A percentile compares a stretch with the other conserved stretches of the same genome.
These are phyloP conservation scores for Leishmania aethiopica DNA, from an alignment of 208 protist genomes.

Conservation along the genomic window DNA sequence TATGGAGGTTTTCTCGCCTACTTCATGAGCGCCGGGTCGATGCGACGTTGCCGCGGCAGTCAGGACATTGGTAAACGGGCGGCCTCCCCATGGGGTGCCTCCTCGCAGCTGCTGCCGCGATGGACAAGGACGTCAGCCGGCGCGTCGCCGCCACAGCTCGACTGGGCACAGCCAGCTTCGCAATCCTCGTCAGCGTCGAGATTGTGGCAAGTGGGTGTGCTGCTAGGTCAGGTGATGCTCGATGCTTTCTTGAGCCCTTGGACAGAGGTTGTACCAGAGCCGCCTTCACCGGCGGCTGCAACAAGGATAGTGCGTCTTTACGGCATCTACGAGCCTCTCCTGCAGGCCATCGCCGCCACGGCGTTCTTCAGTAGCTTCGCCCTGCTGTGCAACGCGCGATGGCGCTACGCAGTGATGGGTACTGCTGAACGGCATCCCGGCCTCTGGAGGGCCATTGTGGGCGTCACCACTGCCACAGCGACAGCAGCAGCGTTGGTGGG, in stretches of 20 bases:
- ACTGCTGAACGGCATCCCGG: conserved; percentile 9
- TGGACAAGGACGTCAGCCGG: not conserved
- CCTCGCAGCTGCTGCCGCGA: not conserved
- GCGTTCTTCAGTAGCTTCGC: conserved; percentile 28
- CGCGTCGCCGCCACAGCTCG: not conserved
- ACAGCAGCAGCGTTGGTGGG: not conserved
- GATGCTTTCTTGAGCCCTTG: conserved; percentile 17
- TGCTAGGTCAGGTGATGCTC: not conserved
- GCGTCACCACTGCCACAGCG: not conserved
- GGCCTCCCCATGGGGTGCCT: not conserved
- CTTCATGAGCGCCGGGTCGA: not conserved
- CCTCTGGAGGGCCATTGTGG: conserved; percentile 14
- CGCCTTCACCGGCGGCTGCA: not conserved
- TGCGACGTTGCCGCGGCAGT: not conserved
- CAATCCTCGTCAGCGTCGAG: not conserved
- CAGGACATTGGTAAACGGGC: not conserved
- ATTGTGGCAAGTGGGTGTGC: not conserved
- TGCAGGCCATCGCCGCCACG: conserved; percentile 25
- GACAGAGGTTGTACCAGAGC: not conserved
- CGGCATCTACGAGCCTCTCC: not conserved
- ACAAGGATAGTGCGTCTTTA: not conserved
- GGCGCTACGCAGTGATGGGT: conserved; percentile 19
- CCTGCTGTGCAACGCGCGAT: conserved; percentile 18
- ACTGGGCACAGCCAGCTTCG: not conserved
- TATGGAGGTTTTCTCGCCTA: conserved; percentile 30